A percentile compares a stretch with the other conserved stretches of the same genome.
phyloP scores from a whole-genome alignment of 2,329 filamentous ascomycete genomes.

The Teratosphaeria nubilosa region DNA sequence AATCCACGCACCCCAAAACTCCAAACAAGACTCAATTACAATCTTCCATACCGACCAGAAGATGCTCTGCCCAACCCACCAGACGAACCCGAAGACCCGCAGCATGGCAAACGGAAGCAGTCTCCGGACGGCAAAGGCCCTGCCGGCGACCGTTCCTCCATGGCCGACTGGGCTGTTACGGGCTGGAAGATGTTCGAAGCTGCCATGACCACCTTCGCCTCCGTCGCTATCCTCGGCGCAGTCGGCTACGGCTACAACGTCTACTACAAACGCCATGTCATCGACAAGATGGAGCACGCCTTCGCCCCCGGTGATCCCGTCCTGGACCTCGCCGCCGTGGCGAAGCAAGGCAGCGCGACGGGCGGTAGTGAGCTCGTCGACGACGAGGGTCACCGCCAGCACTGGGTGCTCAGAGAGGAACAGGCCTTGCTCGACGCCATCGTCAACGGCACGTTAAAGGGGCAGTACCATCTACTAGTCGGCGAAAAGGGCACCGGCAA shows the following conservation, averaged over 20 bases:
- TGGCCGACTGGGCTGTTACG: slow-evolving; percentile 24
- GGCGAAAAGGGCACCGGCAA: slow-evolving; percentile 97
- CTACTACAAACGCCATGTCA: slow-evolving; percentile 76
- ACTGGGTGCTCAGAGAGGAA: slow-evolving; percentile 79
- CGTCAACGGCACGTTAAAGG: slow-evolving; percentile 58
- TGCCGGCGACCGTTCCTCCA: not conserved
- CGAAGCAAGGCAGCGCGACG: slow-evolving; percentile 18
- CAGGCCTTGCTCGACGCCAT: slow-evolving; percentile 76
- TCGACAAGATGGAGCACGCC: slow-evolving; percentile 86
- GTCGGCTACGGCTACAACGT: slow-evolving; percentile 42
- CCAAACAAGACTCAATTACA: slow-evolving; percentile 5
- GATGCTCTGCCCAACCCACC: slow-evolving; percentile 6
- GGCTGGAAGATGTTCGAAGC: slow-evolving; percentile 44
- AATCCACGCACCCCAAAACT: not conserved
- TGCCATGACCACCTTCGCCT: slow-evolving; percentile 41
- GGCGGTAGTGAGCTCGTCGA: slow-evolving; percentile 20
- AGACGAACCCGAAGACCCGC: slow-evolving; percentile 7
- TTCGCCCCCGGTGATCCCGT: slow-evolving; percentile 83
- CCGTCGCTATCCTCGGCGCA: slow-evolving; percentile 37
- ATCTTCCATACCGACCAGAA: slow-evolving; percentile 5
- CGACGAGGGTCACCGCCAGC: slow-evolving; percentile 45
- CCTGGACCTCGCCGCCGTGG: slow-evolving; percentile 47
- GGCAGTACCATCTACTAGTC: slow-evolving; percentile 84
- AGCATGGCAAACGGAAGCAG: slow-evolving; percentile 2
- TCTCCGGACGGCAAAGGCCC: slow-evolving; percentile 3